phyloP scores from a whole-genome alignment of 2,329 filamentous ascomycete species.

The Sodiomyces alkalinus region DNA sequence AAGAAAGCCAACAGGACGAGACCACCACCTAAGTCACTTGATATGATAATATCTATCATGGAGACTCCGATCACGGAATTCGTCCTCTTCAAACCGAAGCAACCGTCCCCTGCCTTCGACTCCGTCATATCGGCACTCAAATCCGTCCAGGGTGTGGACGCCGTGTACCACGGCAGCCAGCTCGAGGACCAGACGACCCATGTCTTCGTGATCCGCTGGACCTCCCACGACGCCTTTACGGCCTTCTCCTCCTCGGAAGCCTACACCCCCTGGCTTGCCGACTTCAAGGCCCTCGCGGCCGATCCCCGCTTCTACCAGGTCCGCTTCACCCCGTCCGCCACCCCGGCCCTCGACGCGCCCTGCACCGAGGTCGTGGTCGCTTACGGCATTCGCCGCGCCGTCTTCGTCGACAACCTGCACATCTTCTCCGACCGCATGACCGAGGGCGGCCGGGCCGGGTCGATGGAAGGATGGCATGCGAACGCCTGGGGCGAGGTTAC shows the following conservation, averaged over 20 bases:
- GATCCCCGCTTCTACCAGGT: constrained; percentile 11
- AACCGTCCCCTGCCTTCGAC: constrained; percentile 5
- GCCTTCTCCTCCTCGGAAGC: constrained; percentile 25
- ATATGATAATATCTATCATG: too few species aligned
- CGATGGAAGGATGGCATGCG: constrained; percentile 15
- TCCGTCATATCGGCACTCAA: constrained; percentile 4
- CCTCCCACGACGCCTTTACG: constrained; percentile 15
- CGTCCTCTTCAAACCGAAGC: constrained; percentile 5
- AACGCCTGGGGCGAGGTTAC: constrained; percentile 17
- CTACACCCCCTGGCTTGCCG: constrained; percentile 24
- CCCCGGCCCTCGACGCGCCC: constrained; percentile 16
- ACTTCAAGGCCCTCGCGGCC: constrained; percentile 16
- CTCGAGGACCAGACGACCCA: constrained; percentile 18
- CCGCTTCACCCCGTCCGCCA: constrained; percentile 1
- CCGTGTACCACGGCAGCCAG: constrained; percentile 18
- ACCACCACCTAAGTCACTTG: too few species aligned
- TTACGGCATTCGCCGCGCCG: constrained; percentile 14
- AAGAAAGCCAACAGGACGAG: too few species aligned
- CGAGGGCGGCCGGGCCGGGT: constrained; percentile 9
- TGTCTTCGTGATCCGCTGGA: constrained; percentile 19
- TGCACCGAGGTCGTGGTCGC: constrained; percentile 22
- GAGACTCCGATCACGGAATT: constrained; percentile 8
- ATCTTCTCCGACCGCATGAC: constrained; percentile 17
- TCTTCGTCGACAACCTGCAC: constrained; percentile 3
- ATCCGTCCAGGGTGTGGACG: constrained; percentile 15